A percentile compares a stretch with the other conserved stretches of the same genome.
These are phyloP conservation scores for Larix kaempferi DNA, from an alignment of 75 land plant species.

Conservation along the genomic window DNA sequence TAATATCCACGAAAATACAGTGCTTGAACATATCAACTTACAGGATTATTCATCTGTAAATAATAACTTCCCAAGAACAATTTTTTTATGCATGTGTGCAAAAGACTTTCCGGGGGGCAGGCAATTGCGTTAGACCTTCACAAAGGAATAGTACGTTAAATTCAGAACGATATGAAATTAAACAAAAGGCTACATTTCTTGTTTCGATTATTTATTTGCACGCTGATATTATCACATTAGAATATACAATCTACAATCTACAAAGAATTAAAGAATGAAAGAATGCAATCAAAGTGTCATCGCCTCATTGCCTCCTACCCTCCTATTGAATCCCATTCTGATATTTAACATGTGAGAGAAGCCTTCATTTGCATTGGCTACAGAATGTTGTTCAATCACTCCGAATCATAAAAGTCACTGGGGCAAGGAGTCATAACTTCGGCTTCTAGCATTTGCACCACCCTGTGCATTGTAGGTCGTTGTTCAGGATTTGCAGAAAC, in stretches of 20 bases:
- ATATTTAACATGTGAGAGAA: constrained; percentile 6
- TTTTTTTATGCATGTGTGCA: no score
- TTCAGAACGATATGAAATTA: no score
- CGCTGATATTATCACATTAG: constrained; percentile 5
- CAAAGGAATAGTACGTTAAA: no score
- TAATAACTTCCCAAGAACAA: no score
- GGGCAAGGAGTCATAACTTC: constrained; percentile 90
- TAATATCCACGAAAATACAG: no score
- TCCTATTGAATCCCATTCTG: constrained; percentile 1
- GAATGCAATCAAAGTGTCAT: constrained; percentile 10
- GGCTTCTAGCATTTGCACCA: constrained; percentile 81
- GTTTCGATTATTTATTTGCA: constrained; percentile 1
- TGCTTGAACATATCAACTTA: no score
- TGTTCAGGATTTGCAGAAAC: constrained; percentile 81
- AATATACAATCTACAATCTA: constrained; percentile 14
- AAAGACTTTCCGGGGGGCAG: no score
- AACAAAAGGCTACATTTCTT: no score
- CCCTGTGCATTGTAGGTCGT: constrained; percentile 94
- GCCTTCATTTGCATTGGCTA: background rate
- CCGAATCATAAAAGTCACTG: constrained; percentile 87
- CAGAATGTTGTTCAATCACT: constrained; percentile 10
- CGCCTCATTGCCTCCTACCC: constrained; percentile 4
- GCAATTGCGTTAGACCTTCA: no score
- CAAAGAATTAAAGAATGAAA: constrained; percentile 19
- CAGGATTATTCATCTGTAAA: no score